Conservation (phyloP, 148 eudicot genomes). For the Pharnaceum exiguum region DNA sequence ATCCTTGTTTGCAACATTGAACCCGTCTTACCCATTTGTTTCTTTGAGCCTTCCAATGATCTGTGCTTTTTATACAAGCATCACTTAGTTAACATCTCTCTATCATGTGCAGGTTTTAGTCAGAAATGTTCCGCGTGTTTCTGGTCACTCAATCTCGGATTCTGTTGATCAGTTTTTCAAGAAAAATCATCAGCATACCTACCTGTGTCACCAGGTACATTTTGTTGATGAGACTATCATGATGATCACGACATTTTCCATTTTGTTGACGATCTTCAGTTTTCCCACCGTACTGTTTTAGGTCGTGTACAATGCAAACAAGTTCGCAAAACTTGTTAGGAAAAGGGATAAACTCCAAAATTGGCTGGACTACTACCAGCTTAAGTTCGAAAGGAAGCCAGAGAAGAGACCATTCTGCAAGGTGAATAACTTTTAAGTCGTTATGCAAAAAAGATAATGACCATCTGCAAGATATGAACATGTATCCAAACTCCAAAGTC, state of each 20-base stretch:
- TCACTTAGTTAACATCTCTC: not conserved
- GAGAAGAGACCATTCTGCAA: conserved; percentile 71
- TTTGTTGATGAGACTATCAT: not conserved
- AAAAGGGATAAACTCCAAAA: conserved; percentile 64
- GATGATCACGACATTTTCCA: too few relatives aligned
- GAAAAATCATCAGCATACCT: conserved; percentile 76
- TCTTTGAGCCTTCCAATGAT: not conserved
- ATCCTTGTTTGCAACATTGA: not conserved
- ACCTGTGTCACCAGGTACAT: conserved; percentile 84
- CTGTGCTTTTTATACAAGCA: not conserved
- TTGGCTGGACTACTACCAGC: conserved; percentile 89
- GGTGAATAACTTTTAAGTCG: conserved; percentile 32
- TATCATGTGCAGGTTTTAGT: conserved; percentile 77
- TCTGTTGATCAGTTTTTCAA: conserved; percentile 73
- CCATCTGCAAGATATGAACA: not conserved
- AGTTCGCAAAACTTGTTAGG: conserved; percentile 71
- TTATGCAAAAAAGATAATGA: not conserved
- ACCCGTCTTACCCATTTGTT: not conserved
- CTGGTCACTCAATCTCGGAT: conserved; percentile 72
- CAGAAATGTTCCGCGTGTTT: conserved; percentile 67
- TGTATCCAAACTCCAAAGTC: not conserved
- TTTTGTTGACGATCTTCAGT: too few relatives aligned
- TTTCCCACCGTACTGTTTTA: conserved; percentile 21
- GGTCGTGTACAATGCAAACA: conserved; percentile 91
- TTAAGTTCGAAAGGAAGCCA: conserved; percentile 77